Conservation (phyloP, 2,329 filamentous ascomycete species). For the Beauveria rudraprayagi region DNA sequence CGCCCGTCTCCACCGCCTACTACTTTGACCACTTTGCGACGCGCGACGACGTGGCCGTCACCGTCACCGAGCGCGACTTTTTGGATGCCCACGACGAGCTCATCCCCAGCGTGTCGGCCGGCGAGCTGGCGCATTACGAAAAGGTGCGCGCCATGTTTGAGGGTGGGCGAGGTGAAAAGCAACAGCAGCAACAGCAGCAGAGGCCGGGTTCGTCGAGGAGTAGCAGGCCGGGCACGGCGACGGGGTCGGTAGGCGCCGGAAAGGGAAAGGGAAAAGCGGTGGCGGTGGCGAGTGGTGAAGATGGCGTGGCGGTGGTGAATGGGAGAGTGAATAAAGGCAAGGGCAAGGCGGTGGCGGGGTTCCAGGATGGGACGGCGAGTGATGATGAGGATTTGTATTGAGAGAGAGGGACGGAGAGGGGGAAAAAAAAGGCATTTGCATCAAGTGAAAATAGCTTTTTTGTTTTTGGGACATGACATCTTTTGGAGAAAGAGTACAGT, state of each 20-base stretch:
- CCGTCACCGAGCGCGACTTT: slow-evolving; percentile 87
- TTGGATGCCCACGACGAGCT: slow-evolving; percentile 71
- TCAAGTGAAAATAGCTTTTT: not conserved
- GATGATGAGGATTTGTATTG: slow-evolving; percentile 51
- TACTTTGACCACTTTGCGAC: slow-evolving; percentile 92
- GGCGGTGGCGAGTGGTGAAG: slow-evolving; percentile 25
- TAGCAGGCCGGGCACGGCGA: slow-evolving; percentile 18
- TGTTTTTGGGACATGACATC: not conserved
- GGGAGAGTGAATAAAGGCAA: slow-evolving; percentile 40
- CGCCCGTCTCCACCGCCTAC: slow-evolving; percentile 71
- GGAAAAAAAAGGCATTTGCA: not conserved
- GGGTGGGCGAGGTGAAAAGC: slow-evolving; percentile 34
- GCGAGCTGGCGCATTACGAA: slow-evolving; percentile 88
- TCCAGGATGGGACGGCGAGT: slow-evolving; percentile 45
- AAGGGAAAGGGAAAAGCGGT: slow-evolving; percentile 28
- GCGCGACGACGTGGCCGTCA: slow-evolving; percentile 73
- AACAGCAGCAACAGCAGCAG: not conserved
- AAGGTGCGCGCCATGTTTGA: slow-evolving; percentile 78
- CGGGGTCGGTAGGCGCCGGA: not conserved
- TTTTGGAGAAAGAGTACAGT: not conserved
- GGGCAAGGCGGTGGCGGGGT: slow-evolving; percentile 45
- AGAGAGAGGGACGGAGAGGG: not conserved
- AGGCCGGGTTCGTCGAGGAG: slow-evolving; percentile 27
- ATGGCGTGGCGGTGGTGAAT: slow-evolving; percentile 26
- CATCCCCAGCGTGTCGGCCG: slow-evolving; percentile 86